Evolutionary conservation across 2,329 filamentous ascomycete species (phyloP).

Genomic region (Berkeleyomyces rouxiae): DNA sequence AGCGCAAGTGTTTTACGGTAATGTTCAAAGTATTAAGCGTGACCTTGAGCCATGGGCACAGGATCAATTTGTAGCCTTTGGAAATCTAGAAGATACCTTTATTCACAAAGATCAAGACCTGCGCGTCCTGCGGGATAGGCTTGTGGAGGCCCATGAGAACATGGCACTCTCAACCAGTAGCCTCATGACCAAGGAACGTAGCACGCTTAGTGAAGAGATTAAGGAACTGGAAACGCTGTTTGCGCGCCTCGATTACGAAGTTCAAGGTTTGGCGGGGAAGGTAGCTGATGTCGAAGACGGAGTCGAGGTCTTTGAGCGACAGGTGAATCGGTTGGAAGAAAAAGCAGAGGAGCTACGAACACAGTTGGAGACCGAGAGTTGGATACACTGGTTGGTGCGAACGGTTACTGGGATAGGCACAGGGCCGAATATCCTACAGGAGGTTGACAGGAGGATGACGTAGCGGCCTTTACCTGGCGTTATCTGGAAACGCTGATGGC

Average conservation of each 20-base stretch:
- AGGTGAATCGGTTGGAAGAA: slow-evolving; percentile 55
- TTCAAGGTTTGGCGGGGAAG: slow-evolving; percentile 60
- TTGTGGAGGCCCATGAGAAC: slow-evolving; percentile 51
- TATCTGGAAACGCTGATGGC: not conserved
- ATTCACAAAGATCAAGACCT: slow-evolving; percentile 48
- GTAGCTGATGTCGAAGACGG: slow-evolving; percentile 79
- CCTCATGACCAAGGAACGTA: slow-evolving; percentile 51
- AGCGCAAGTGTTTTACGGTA: slow-evolving; percentile 36
- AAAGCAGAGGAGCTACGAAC: slow-evolving; percentile 45
- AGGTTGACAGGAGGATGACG: slow-evolving; percentile 4
- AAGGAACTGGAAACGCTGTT: slow-evolving; percentile 67
- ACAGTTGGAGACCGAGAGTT: slow-evolving; percentile 47
- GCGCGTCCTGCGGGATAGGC: slow-evolving; percentile 49
- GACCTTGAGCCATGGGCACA: slow-evolving; percentile 45
- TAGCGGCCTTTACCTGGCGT: not conserved
- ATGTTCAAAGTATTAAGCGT: slow-evolving; percentile 34
- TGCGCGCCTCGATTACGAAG: slow-evolving; percentile 84
- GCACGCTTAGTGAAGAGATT: slow-evolving; percentile 50
- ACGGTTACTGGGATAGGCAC: slow-evolving; percentile 44
- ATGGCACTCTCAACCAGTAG: slow-evolving; percentile 52
- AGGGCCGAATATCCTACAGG: slow-evolving; percentile 36
- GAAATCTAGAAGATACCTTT: slow-evolving; percentile 43
- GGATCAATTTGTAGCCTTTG: slow-evolving; percentile 37
- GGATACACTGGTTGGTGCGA: slow-evolving; percentile 47
- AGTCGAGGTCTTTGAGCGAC: slow-evolving; percentile 60